phyloP scores from a whole-genome alignment of 768 basidiomycete genomes.

The Termitomyces sp. region DNA sequence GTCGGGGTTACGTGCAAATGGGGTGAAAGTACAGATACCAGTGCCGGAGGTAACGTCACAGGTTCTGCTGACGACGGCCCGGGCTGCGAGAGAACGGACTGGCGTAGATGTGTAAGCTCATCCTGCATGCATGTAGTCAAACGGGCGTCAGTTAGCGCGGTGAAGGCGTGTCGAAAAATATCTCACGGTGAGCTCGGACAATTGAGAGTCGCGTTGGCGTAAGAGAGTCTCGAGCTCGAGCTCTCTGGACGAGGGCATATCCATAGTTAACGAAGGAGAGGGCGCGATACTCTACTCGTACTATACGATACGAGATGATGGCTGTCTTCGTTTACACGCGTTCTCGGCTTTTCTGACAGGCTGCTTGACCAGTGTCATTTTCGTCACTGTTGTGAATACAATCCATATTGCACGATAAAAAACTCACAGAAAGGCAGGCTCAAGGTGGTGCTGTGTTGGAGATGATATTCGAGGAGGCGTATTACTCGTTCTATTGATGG shows the following conservation, averaged over 20 bases:
- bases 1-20: conserved; percentile 51
- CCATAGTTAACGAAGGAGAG: conserved; percentile 42
- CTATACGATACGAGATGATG: conserved; percentile 9
- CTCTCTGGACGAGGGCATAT: conserved; percentile 72
- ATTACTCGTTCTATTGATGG: conserved; percentile 13
- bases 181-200: conserved; percentile 72
- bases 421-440: conserved; percentile 8
- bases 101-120: conserved; percentile 69
- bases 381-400: background rate
- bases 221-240: conserved; percentile 78
- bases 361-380: background rate
- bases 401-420: background rate
- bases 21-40: conserved; percentile 67
- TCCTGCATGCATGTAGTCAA: conserved; percentile 45
- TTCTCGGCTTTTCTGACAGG: background rate
- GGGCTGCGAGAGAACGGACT: conserved; percentile 61
- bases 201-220: conserved; percentile 71
- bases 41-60: conserved; percentile 67
- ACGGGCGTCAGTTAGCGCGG: conserved; percentile 10
- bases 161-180: conserved; percentile 5
- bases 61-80: conserved; percentile 57
- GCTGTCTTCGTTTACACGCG: conserved; percentile 9
- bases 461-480: background rate
- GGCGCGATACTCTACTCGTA: conserved; percentile 10
- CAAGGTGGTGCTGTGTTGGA: conserved; percentile 1